phyloP scores from a whole-genome alignment of 1,284 basidiomycete genomes.

The Pseudozyma thailandica region DNA sequence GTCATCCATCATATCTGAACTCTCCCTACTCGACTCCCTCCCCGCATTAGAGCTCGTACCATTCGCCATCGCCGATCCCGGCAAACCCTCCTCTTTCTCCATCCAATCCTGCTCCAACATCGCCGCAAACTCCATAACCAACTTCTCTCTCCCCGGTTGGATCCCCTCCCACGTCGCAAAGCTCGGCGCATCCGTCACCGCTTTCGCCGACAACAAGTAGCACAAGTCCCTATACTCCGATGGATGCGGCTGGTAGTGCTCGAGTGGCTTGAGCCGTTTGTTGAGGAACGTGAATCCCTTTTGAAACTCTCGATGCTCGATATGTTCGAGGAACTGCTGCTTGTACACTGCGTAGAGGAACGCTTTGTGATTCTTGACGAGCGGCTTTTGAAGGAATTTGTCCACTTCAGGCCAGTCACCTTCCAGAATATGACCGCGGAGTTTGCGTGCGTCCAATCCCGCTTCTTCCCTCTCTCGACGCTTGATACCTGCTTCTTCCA shows the following conservation, averaged over 20 bases:
- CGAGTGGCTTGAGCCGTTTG: conserved; percentile 71
- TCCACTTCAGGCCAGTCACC: conserved; percentile 71
- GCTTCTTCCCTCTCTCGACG: conserved; percentile 63
- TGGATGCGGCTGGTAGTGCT: conserved; percentile 71
- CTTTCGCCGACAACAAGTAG: conserved; percentile 69
- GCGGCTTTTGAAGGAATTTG: conserved; percentile 67
- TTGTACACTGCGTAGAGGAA: conserved; percentile 69
- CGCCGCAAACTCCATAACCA: conserved; percentile 65
- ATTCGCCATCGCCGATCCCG: conserved; percentile 21
- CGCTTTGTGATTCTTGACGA: conserved; percentile 70
- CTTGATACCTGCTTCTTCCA: conserved; percentile 68
- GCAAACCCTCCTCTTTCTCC: conserved; percentile 47
- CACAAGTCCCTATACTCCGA: conserved; percentile 71
- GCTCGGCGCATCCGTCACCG: conserved; percentile 71
- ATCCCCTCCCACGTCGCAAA: conserved; percentile 71
- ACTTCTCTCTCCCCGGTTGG: conserved; percentile 68
- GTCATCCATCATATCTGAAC: conserved; percentile 32
- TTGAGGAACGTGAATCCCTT: conserved; percentile 71
- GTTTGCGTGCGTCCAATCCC: conserved; percentile 67
- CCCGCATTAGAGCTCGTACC: background rate
- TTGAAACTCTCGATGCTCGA: conserved; percentile 70
- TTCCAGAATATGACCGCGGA: conserved; percentile 70
- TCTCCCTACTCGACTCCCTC: conserved; percentile 10
- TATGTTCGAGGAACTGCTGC: conserved; percentile 70
- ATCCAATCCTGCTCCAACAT: conserved; percentile 62